Conservation (phyloP, 2,329 filamentous ascomycete genomes). For the Xylaria sp. region DNA sequence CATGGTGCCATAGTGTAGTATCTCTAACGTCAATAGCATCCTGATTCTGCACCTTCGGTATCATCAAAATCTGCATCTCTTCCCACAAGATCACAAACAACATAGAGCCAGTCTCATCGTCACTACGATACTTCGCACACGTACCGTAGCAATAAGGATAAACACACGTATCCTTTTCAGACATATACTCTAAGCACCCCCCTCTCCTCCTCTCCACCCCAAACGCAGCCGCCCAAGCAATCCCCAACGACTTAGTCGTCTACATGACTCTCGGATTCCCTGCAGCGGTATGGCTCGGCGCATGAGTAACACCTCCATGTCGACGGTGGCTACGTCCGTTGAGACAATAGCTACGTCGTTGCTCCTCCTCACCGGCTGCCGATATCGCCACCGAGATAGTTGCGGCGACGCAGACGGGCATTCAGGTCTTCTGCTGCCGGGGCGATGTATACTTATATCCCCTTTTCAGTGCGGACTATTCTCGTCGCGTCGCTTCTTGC, state of each 20-base stretch:
- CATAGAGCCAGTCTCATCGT: neutral
- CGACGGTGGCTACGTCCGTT: too few species aligned
- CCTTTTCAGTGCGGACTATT: neutral
- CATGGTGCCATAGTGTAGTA: neutral
- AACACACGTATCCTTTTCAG: too few species aligned
- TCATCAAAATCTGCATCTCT: neutral
- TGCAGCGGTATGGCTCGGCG: conserved; percentile 2
- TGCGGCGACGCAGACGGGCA: neutral
- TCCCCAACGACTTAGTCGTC: conserved; percentile 2
- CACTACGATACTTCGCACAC: neutral
- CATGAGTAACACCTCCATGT: conserved; percentile 13
- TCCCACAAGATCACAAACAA: neutral
- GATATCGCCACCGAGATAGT: conserved; percentile 11
- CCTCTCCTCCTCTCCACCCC: neutral
- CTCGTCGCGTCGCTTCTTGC: neutral
- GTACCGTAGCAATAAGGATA: neutral
- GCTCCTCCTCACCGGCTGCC: neutral
- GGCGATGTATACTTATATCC: neutral
- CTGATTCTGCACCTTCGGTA: neutral
- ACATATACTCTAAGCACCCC: neutral
- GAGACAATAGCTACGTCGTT: conserved; percentile 1
- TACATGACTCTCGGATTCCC: conserved; percentile 2
- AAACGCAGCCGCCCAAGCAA: neutral
- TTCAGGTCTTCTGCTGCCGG: neutral
- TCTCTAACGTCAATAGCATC: neutral